These are phyloP conservation scores for Phytophthora syringae DNA, from an alignment of 352 stramenopile genomes.

Conservation along the genomic window DNA sequence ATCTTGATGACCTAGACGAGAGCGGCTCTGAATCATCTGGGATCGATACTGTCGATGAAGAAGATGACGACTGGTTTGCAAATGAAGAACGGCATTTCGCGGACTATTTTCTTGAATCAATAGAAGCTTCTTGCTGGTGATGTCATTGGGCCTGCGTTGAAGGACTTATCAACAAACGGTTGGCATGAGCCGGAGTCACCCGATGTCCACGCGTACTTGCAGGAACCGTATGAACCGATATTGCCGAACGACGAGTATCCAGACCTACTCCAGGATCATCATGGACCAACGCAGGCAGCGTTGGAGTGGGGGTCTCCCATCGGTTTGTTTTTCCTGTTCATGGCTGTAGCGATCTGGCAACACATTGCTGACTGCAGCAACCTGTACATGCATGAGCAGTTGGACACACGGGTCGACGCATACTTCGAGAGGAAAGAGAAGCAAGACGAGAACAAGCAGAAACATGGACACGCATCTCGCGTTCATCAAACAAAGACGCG, in stretches of 20 bases:
- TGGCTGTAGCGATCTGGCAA: slow-evolving; percentile 17
- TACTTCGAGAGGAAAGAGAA: slow-evolving; percentile 10
- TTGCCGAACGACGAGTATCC: background rate
- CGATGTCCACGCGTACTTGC: slow-evolving; percentile 1
- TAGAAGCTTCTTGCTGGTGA: slow-evolving; percentile 2
- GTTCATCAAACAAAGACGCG: background rate
- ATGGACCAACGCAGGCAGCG: background rate
- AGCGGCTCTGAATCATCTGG: slow-evolving; percentile 2
- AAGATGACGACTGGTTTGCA: background rate
- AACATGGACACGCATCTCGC: background rate
- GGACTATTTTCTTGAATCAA: slow-evolving; percentile 5
- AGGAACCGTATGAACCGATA: background rate
- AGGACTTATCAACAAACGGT: background rate
- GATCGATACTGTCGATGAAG: slow-evolving; percentile 1
- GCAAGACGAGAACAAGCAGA: background rate
- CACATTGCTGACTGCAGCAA: slow-evolving; percentile 21
- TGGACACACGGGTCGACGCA: slow-evolving; percentile 3
- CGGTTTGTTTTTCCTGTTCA: slow-evolving; percentile 13
- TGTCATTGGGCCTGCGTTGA: background rate
- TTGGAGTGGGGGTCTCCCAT: slow-evolving; percentile 1
- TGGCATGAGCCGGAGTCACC: background rate
- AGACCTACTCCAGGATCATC: background rate
- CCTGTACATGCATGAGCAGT: slow-evolving; percentile 18
- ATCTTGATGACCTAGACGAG: slow-evolving; percentile 6
- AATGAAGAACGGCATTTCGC: slow-evolving; percentile 11